These are phyloP conservation scores for Stentor roeselii DNA, from an alignment of 73 alveolate species.

Conservation along the genomic window DNA sequence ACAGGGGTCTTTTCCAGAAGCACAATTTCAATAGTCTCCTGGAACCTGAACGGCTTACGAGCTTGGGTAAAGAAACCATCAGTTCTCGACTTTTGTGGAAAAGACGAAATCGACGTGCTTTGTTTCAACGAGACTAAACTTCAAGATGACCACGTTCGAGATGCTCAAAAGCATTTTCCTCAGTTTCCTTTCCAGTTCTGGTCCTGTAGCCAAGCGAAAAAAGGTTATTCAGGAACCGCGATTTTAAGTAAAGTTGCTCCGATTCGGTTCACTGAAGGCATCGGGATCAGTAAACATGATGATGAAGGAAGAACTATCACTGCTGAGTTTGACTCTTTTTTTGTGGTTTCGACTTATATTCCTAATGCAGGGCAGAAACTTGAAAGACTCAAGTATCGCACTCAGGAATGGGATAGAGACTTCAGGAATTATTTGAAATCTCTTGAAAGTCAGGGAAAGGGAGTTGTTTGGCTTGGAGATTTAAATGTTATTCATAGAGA, in stretches of 20 bases:
- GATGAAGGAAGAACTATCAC: slow-evolving; percentile 92
- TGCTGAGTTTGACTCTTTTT: slow-evolving; percentile 84
- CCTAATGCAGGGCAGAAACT: slow-evolving; percentile 92
- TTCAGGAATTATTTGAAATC: slow-evolving; percentile 59
- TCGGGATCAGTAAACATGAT: slow-evolving; percentile 80
- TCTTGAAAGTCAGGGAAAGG: slow-evolving; percentile 52
- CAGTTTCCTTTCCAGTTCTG: slow-evolving; percentile 47
- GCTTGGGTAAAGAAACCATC: slow-evolving; percentile 71
- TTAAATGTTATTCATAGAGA: slow-evolving; percentile 88
- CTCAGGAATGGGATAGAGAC: slow-evolving; percentile 86
- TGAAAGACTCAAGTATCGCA: slow-evolving; percentile 79
- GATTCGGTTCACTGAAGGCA: slow-evolving; percentile 59
- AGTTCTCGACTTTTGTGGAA: slow-evolving; percentile 56
- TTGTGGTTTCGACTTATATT: slow-evolving; percentile 83
- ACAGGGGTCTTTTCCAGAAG: slow-evolving; percentile 37
- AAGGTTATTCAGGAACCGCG: slow-evolving; percentile 94
- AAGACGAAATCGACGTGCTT: slow-evolving; percentile 65
- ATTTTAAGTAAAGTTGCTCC: slow-evolving; percentile 87
- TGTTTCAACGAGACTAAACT: slow-evolving; percentile 84
- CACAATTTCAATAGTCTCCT: slow-evolving; percentile 42
- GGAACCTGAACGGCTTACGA: slow-evolving; percentile 90
- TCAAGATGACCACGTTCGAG: slow-evolving; percentile 41
- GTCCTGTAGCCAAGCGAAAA: slow-evolving; percentile 72
- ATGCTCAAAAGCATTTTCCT: not conserved
- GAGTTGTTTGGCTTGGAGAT: slow-evolving; percentile 76